Conservation (phyloP, 2,329 filamentous ascomycete genomes). For the Plenodomus lindquistii region DNA sequence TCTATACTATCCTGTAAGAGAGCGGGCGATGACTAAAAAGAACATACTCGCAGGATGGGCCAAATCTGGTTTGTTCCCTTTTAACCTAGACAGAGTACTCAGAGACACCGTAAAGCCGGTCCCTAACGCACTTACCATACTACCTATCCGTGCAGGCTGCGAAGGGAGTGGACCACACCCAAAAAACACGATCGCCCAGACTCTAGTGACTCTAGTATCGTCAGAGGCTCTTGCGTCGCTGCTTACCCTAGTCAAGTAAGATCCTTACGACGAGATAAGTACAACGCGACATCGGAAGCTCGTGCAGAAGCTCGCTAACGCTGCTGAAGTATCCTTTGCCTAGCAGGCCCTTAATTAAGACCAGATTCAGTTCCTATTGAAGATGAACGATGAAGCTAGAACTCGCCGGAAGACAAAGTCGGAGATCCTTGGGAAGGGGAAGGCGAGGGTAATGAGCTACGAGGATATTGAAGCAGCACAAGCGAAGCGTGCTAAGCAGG, state of each 20-base stretch:
- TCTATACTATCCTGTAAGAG: slow-evolving; percentile 22
- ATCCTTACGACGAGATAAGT: not conserved
- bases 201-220: not conserved
- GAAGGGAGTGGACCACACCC: no score
- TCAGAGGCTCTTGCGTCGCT: not conserved
- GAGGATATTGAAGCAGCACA: no score
- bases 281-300: not conserved
- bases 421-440: no score
- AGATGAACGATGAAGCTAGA: no score
- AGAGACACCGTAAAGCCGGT: no score
- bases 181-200: not conserved
- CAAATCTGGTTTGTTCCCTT: slow-evolving; percentile 24
- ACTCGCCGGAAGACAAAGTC: no score
- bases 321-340: not conserved
- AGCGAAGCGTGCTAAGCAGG: no score
- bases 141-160: no score
- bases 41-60: slow-evolving; percentile 32
- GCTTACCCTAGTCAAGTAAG: not conserved
- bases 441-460: no score
- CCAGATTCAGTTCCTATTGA: no score
- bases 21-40: slow-evolving; percentile 18
- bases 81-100: no score
- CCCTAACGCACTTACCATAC: no score
- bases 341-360: not conserved
- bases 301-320: not conserved